phyloP scores from a whole-genome alignment of 352 stramenopile species.

The Globisporangium splendens region DNA sequence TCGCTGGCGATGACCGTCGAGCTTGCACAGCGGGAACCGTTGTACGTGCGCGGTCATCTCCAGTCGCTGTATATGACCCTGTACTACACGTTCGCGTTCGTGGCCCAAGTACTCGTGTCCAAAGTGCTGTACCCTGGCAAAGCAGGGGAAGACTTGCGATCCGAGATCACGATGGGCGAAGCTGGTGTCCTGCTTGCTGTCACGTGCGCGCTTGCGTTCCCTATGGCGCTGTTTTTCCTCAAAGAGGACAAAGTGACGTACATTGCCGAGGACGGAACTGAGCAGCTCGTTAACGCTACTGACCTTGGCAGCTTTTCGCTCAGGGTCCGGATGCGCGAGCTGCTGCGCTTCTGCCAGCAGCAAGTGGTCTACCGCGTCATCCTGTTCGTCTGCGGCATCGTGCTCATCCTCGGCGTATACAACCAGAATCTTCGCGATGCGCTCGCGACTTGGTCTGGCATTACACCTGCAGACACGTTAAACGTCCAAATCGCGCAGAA shows the following conservation, averaged over 20 bases:
- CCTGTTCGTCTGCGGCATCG: conserved; percentile 39
- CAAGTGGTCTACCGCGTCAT: conserved; percentile 52
- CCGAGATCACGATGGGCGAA: conserved; percentile 20
- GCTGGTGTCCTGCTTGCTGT: conserved; percentile 17
- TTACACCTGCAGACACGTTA: conserved; percentile 16
- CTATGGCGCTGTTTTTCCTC: conserved; percentile 32
- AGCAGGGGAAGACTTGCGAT: conserved; percentile 12
- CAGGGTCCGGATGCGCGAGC: conserved; percentile 22
- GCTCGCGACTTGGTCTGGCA: conserved; percentile 32
- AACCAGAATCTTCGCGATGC: conserved; percentile 31
- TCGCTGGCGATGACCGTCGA: conserved; percentile 44
- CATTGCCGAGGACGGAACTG: background rate
- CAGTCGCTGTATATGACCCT: conserved; percentile 39
- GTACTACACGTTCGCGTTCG: conserved; percentile 29
- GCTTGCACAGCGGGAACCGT: conserved; percentile 46
- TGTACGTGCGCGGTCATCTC: conserved; percentile 42
- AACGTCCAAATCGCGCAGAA: conserved; percentile 26
- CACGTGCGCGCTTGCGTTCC: conserved; percentile 23
- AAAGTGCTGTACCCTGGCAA: conserved; percentile 21
- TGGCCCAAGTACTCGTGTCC: conserved; percentile 25
- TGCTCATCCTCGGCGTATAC: conserved; percentile 33
- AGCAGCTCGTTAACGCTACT: background rate
- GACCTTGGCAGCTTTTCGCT: conserved; percentile 20
- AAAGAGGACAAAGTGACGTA: conserved; percentile 22
- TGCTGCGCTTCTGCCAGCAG: conserved; percentile 53